Conservation (phyloP, 768 basidiomycete species). For the Suillus luteus region DNA sequence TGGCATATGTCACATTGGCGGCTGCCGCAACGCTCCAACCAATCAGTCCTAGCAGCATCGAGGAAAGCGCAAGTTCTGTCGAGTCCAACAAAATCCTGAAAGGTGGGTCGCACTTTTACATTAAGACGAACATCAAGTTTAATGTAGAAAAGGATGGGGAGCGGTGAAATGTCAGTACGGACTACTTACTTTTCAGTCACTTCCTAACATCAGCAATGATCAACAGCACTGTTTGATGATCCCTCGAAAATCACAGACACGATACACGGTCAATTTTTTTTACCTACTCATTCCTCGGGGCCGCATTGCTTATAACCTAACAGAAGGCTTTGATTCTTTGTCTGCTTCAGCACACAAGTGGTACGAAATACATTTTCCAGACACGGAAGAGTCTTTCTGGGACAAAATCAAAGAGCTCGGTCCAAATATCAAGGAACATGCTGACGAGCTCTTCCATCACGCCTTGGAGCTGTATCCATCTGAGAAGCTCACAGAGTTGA, state of each 20-base stretch:
- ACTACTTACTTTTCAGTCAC: too few relatives aligned
- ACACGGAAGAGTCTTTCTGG: neutral
- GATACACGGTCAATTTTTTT: constrained; percentile 4
- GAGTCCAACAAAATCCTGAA: neutral
- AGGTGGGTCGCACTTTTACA: neutral
- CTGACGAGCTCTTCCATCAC: neutral
- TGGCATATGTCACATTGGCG: neutral
- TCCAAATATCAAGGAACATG: neutral
- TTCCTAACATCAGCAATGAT: neutral
- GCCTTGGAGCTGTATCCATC: neutral
- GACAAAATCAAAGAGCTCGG: neutral
- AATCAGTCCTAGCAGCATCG: neutral
- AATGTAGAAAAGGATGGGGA: neutral
- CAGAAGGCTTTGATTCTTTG: neutral
- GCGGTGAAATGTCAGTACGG: neutral
- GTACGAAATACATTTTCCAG: neutral
- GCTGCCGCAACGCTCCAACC: neutral
- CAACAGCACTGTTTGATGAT: neutral
- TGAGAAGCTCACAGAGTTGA: neutral
- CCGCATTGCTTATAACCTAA: neutral
- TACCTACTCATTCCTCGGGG: neutral
- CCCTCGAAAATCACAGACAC: neutral
- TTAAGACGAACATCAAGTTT: neutral
- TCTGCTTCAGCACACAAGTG: neutral
- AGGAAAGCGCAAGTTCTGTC: too few relatives aligned